These are phyloP conservation scores for Suhomyces sp. DNA, from an alignment of 805 yeast genomes.

Conservation along the genomic window DNA sequence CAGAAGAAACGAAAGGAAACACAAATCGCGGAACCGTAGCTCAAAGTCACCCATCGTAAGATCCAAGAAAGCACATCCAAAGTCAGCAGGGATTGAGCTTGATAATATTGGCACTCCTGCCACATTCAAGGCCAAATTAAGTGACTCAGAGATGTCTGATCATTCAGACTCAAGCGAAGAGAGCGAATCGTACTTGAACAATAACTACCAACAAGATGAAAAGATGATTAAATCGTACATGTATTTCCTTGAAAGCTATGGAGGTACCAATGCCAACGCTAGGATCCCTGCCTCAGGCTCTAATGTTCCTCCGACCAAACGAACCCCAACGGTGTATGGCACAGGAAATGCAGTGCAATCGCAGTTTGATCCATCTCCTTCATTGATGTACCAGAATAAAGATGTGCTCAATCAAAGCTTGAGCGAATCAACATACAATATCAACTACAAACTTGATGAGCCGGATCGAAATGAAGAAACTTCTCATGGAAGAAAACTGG, in stretches of 20 bases:
- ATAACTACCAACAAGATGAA: conserved; percentile 58
- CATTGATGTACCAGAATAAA: conserved; percentile 11
- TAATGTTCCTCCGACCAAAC: background rate
- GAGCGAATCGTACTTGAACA: conserved; percentile 29
- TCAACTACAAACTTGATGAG: conserved; percentile 22
- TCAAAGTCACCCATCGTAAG: conserved; percentile 3
- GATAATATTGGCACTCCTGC: conserved; percentile 13
- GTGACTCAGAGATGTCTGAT: conserved; percentile 10
- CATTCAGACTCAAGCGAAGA: conserved; percentile 16
- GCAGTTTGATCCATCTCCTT: conserved; percentile 14
- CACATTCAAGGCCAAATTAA: conserved; percentile 6
- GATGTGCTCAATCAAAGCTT: conserved; percentile 10
- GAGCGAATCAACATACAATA: conserved; percentile 28
- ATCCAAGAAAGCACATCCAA: background rate
- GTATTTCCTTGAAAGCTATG: conserved; percentile 84
- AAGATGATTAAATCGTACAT: conserved; percentile 91
- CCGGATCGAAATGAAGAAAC: conserved; percentile 32
- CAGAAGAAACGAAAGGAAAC: conserved; percentile 2
- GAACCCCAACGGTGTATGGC: background rate
- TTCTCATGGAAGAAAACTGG: conserved; percentile 37
- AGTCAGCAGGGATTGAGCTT: conserved; percentile 11
- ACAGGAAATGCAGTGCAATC: conserved; percentile 2
- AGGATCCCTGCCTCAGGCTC: background rate
- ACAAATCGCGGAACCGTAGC: conserved; percentile 10
- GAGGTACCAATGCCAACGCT: conserved; percentile 14